Evolutionary conservation across 1,139 yeast genomes (phyloP), one percentile per base, ranked within the genome.

Genomic region (Sugiyamaella castrensis): DNA sequence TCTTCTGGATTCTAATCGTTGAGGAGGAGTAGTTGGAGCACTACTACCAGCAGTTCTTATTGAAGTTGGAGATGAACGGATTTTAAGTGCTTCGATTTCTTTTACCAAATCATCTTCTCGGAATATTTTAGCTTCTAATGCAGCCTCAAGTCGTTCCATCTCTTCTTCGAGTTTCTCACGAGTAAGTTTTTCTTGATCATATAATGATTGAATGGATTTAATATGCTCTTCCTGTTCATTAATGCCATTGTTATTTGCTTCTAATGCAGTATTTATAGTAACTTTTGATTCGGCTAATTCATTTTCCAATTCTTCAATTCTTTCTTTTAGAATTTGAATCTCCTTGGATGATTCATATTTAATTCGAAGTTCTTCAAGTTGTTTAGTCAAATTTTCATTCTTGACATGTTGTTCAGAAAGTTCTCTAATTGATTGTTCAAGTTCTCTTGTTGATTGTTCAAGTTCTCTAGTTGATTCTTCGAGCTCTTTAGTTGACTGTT

Each of bases 51-150:
- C 47, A 9, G 47, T 36, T n/a, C 47, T 35, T 19, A 19, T 19
- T 7, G 42, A 43, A 4, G 47, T 29, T 10, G 47, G 37, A 4
- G 37, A 11, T 11, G 47, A 43, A 48, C 39, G 30, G 0, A 74
- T 73, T 41, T 74, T 57, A 41, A 66, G 57, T 9, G 46, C 48
- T 13, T 58, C 61, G 1, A 62, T 40, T 43, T 64, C 61, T 30
- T 57, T 57, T 38, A 61, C 64, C 28, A 65, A 56, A 37, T 62
- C 67, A 4, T 57, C 51, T 48, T 61, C 67, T 39, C 60, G 56
- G 53, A 66, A 56, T n/a, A 63, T 60, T 47, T 61, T 59, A 30
- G 57, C 37, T 37, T 66, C 70, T 26, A 68, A 54, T 50, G 59
- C 56, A n/a, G 57, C 51, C 50, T 62, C 70, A 40, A 69, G 55